Percentiles rank a stretch among this genome's conserved stretches.
These are phyloP conservation scores for Crithidia thermophila DNA, from an alignment of 208 protist species.

Conservation along the genomic window DNA sequence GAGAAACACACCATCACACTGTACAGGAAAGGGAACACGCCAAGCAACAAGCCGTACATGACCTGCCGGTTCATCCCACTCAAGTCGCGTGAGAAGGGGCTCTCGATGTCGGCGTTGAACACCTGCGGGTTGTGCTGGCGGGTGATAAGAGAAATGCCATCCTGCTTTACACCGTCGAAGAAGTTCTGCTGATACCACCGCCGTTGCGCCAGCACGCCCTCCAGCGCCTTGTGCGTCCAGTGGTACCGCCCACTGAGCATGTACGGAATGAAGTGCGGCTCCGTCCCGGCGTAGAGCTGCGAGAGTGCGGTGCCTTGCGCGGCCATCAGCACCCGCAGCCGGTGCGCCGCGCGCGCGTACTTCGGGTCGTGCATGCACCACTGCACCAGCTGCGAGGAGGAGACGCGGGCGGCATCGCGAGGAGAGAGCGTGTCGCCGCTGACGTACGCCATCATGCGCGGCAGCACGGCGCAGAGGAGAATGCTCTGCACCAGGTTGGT, in stretches of 20 bases:
- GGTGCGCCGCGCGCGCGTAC: slow-evolving; percentile 4
- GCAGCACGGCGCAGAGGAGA: slow-evolving; percentile 44
- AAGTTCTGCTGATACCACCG: slow-evolving; percentile 87
- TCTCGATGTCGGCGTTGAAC: slow-evolving; percentile 62
- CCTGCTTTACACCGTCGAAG: slow-evolving; percentile 81
- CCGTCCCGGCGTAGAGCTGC: slow-evolving; percentile 71
- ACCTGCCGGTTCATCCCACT: slow-evolving; percentile 68
- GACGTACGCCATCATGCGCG: slow-evolving; percentile 59
- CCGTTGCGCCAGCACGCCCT: slow-evolving; percentile 44
- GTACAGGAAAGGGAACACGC: slow-evolving; percentile 39
- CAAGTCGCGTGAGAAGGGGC: slow-evolving; percentile 68
- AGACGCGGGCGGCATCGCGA: too few relatives aligned
- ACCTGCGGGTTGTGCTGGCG: slow-evolving; percentile 64
- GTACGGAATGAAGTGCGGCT: slow-evolving; percentile 72
- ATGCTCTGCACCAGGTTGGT: slow-evolving; percentile 79
- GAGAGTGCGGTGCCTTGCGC: slow-evolving; percentile 72
- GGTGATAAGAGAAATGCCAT: slow-evolving; percentile 74
- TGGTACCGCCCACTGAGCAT: slow-evolving; percentile 36
- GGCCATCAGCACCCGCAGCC: slow-evolving; percentile 41
- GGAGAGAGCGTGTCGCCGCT: too few relatives aligned
- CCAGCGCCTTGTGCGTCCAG: slow-evolving; percentile 14
- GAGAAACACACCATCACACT: slow-evolving; percentile 36
- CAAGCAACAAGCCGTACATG: slow-evolving; percentile 44
- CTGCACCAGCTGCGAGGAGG: background rate
- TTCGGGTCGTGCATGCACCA: background rate